Conservation (phyloP, 306 rosid genomes). For the Alnus glutinosa region DNA sequence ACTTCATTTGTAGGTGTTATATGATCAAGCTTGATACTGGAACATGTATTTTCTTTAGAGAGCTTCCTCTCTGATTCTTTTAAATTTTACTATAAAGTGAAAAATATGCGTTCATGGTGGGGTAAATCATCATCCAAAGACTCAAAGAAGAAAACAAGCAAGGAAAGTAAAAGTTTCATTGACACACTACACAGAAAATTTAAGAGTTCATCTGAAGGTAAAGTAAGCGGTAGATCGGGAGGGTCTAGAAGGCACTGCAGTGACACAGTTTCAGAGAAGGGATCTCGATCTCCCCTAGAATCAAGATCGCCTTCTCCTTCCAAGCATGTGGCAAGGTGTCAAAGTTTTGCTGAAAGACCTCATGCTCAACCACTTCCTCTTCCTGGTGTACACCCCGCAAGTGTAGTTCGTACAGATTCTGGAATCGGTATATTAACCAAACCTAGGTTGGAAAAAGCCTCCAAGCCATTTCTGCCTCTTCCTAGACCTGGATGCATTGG, state of each 20-base stretch:
- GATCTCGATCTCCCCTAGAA: constrained; percentile 65
- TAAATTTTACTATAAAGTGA: constrained; percentile 20
- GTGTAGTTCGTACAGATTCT: constrained; percentile 77
- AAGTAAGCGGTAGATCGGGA: constrained; percentile 59
- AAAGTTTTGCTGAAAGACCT: constrained; percentile 89
- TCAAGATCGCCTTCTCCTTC: constrained; percentile 95
- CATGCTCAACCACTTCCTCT: constrained; percentile 94
- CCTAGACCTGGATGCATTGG: constrained; percentile 79
- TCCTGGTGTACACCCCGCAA: constrained; percentile 71
- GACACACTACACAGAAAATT: constrained; percentile 74
- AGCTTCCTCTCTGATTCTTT: constrained; percentile 25
- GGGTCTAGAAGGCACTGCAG: constrained; percentile 59
- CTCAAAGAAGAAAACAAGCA: constrained; percentile 72
- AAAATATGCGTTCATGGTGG: constrained; percentile 92
- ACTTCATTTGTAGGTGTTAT: constrained; percentile 26
- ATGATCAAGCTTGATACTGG: constrained; percentile 37
- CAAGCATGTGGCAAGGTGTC: constrained; percentile 83
- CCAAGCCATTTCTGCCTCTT: constrained; percentile 73
- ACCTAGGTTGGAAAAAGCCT: constrained; percentile 58
- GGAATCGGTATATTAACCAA: constrained; percentile 69
- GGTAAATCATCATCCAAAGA: constrained; percentile 87
- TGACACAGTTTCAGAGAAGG: constrained; percentile 87
- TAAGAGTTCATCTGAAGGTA: constrained; percentile 73
- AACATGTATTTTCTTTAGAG: constrained; percentile 31
- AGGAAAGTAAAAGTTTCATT: constrained; percentile 89